phyloP scores from a whole-genome alignment of 2,329 filamentous ascomycete species.

The Xylariaceae sp. region DNA sequence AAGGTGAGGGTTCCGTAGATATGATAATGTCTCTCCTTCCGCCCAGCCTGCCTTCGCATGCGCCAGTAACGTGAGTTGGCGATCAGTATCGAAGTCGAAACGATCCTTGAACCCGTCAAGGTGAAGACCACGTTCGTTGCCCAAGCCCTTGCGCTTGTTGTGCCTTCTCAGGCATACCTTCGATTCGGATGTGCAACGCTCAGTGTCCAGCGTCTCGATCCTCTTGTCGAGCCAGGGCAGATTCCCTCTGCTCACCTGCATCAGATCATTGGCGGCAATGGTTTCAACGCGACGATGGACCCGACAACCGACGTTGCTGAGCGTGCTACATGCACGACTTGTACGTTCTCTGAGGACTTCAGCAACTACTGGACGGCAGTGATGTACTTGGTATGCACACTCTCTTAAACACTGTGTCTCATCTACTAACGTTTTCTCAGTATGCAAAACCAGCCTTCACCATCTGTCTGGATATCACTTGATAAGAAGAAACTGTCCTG shows the following conservation, averaged over 20 bases:
- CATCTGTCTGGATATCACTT: constrained; percentile 6
- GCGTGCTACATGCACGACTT: constrained; percentile 34
- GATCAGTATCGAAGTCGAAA: constrained; percentile 19
- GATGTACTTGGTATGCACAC: constrained; percentile 25
- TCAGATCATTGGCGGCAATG: constrained; percentile 29
- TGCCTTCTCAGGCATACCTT: constrained; percentile 26
- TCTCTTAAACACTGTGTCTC: constrained; percentile 7
- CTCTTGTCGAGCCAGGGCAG: constrained; percentile 26
- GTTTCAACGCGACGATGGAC: constrained; percentile 29
- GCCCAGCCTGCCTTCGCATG: constrained; percentile 7
- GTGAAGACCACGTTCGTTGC: constrained; percentile 26
- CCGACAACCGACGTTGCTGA: constrained; percentile 25
- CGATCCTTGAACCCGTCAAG: constrained; percentile 33
- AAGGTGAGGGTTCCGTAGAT: constrained; percentile 8
- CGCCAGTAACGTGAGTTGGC: constrained; percentile 11
- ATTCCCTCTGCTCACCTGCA: constrained; percentile 27
- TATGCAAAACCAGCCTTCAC: constrained; percentile 11
- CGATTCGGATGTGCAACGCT: constrained; percentile 29
- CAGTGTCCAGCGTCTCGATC: constrained; percentile 27
- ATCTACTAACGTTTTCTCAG: constrained; percentile 12
- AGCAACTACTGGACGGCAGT: constrained; percentile 32
- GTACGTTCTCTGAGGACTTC: constrained; percentile 33
- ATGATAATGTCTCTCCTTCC: constrained; percentile 12
- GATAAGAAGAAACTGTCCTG: constrained; percentile 17
- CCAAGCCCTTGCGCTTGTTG: constrained; percentile 24